A percentile compares a stretch with the other conserved stretches of the same genome.
Conservation (phyloP, 2,329 filamentous ascomycete genomes). For the Ceratocystis cacaofunesta region DNA sequence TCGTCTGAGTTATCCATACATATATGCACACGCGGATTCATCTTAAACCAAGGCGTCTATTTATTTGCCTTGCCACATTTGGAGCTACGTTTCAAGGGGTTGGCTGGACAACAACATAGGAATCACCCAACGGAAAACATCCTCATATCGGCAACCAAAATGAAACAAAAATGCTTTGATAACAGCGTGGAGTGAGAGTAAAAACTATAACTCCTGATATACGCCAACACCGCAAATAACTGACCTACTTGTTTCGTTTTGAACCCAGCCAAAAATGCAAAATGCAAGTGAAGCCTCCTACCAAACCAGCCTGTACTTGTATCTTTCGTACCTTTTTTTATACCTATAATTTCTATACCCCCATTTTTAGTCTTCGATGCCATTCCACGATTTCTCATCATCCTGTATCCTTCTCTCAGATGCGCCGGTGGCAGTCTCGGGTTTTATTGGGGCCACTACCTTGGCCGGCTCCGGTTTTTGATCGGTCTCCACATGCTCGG, state of each 20-base stretch:
- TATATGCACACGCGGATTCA: background rate
- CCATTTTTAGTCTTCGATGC: constrained; percentile 26
- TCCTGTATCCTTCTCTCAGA: constrained; percentile 18
- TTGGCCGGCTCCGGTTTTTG: background rate
- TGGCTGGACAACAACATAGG: background rate
- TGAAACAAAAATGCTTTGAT: background rate
- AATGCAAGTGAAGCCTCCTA: background rate
- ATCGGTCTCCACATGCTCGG: background rate
- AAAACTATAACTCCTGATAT: background rate
- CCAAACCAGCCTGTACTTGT: background rate
- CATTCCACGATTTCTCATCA: constrained; percentile 31
- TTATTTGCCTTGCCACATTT: background rate
- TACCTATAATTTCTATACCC: too few relatives aligned
- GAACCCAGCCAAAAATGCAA: background rate
- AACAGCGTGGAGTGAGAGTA: background rate
- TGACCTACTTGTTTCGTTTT: background rate
- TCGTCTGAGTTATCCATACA: background rate
- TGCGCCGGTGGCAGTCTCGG: constrained; percentile 14
- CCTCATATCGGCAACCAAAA: background rate
- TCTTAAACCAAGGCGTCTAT: background rate
- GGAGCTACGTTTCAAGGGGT: background rate
- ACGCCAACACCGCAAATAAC: background rate
- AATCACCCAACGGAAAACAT: background rate
- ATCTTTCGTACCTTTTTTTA: background rate
- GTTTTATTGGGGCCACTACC: constrained; percentile 18